phyloP scores from a whole-genome alignment of 192 early-diverging fungal genomes.

The Linnemannia elongata region DNA sequence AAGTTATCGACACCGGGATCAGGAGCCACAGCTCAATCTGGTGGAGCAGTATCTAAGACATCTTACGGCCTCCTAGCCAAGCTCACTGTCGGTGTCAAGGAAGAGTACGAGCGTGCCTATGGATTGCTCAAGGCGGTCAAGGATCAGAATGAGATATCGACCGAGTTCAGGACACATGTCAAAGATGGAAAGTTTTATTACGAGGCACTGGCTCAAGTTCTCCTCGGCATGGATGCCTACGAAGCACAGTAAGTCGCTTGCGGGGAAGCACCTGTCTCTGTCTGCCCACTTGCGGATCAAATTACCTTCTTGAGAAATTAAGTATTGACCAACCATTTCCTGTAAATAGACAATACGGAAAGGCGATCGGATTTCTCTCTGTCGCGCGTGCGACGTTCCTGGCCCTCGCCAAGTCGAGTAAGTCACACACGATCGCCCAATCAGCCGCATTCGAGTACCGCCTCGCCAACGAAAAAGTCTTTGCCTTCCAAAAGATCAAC shows the following conservation, averaged over 20 bases:
- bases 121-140: slow-evolving; percentile 68
- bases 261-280: background rate
- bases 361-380: slow-evolving; percentile 68
- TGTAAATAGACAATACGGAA: slow-evolving; percentile 62
- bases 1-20: background rate
- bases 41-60: slow-evolving; percentile 36
- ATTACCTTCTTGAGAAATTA: background rate
- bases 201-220: slow-evolving; percentile 67
- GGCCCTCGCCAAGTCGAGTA: slow-evolving; percentile 60
- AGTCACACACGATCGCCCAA: slow-evolving; percentile 57
- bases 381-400: slow-evolving; percentile 61
- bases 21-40: background rate
- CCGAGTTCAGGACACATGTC: slow-evolving; percentile 67
- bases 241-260: slow-evolving; percentile 62
- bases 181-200: slow-evolving; percentile 58
- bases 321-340: background rate
- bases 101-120: slow-evolving; percentile 70
- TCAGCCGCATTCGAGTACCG: slow-evolving; percentile 64
- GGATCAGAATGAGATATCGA: slow-evolving; percentile 64
- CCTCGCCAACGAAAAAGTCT: slow-evolving; percentile 57
- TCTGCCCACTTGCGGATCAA: background rate
- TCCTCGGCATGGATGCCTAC: slow-evolving; percentile 69
- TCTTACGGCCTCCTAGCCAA: slow-evolving; percentile 69
- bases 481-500: slow-evolving; percentile 62
- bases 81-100: slow-evolving; percentile 67